These are phyloP conservation scores for Penicillium parvum DNA, from an alignment of 495 filamentous ascomycete genomes.

Conservation along the genomic window DNA sequence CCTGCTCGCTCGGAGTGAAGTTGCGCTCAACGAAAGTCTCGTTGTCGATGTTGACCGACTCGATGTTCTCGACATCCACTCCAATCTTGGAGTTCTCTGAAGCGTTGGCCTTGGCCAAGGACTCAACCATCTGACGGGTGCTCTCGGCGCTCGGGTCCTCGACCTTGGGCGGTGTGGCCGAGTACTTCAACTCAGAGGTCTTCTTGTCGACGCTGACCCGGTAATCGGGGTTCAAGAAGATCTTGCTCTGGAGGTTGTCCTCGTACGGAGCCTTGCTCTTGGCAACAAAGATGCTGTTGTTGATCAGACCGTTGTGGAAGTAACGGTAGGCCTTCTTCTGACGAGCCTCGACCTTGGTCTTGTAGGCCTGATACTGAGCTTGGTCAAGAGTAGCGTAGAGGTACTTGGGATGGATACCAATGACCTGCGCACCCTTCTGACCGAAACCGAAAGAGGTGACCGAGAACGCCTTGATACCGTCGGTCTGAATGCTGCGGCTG, in stretches of 20 bases:
- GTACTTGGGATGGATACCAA: constrained; percentile 95
- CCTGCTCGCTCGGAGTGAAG: constrained; percentile 77
- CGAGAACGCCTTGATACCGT: constrained; percentile 96
- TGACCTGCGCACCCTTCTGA: constrained; percentile 95
- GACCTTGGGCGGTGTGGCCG: constrained; percentile 57
- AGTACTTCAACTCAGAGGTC: constrained; percentile 68
- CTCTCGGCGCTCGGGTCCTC: constrained; percentile 50
- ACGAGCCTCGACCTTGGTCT: constrained; percentile 77
- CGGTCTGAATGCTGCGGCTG: constrained; percentile 90
- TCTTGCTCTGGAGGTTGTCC: constrained; percentile 74
- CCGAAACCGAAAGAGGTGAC: constrained; percentile 99
- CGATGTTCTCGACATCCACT: constrained; percentile 84
- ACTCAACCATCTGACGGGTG: constrained; percentile 75
- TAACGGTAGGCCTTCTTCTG: constrained; percentile 98
- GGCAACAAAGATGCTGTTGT: constrained; percentile 94
- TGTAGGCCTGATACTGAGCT: constrained; percentile 76
- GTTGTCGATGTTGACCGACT: constrained; percentile 83
- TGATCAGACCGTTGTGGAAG: constrained; percentile 95
- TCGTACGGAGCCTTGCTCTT: constrained; percentile 88
- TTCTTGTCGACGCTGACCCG: constrained; percentile 83
- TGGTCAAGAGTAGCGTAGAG: constrained; percentile 92
- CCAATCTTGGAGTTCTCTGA: constrained; percentile 76
- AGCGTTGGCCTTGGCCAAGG: constrained; percentile 67
- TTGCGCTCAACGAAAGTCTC: constrained; percentile 93
- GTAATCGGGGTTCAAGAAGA: constrained; percentile 93